These are phyloP conservation scores for Suillus cothurnatus DNA, from an alignment of 768 basidiomycete genomes.

Conservation along the genomic window DNA sequence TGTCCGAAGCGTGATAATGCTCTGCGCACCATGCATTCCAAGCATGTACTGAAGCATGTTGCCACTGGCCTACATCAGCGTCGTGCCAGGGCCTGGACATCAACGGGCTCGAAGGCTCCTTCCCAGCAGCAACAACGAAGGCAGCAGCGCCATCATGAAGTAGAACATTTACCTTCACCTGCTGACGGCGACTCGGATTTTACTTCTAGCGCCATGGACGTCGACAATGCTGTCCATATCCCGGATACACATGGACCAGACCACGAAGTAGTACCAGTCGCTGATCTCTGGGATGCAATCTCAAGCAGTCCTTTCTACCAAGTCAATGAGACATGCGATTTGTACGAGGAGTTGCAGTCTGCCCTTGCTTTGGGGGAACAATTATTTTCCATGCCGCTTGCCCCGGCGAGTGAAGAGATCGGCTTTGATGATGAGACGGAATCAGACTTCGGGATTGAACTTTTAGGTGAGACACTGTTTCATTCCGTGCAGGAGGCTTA, in stretches of 20 bases:
- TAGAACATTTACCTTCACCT: neutral
- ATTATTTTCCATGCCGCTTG: conserved; percentile 8
- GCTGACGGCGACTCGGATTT: neutral
- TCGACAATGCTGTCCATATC: neutral
- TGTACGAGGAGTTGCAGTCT: conserved; percentile 8
- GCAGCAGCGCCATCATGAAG: neutral
- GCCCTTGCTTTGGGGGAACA: conserved; percentile 7
- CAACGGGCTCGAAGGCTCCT: neutral
- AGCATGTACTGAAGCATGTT: neutral
- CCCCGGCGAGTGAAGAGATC: conserved; percentile 4
- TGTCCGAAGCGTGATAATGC: neutral
- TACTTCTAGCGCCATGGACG: neutral
- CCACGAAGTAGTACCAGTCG: neutral
- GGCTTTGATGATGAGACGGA: conserved; percentile 32
- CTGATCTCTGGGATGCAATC: neutral
- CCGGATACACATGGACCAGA: neutral
- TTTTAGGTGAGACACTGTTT: neutral
- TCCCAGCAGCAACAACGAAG: neutral
- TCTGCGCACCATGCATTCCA: neutral
- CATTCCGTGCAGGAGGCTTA: neutral
- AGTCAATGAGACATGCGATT: conserved; percentile 2
- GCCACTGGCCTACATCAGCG: neutral
- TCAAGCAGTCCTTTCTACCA: neutral
- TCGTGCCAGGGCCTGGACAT: neutral
- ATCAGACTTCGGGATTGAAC: neutral